Conservation (phyloP, 1,139 yeast genomes). For the Sugiyamaella sp. region DNA sequence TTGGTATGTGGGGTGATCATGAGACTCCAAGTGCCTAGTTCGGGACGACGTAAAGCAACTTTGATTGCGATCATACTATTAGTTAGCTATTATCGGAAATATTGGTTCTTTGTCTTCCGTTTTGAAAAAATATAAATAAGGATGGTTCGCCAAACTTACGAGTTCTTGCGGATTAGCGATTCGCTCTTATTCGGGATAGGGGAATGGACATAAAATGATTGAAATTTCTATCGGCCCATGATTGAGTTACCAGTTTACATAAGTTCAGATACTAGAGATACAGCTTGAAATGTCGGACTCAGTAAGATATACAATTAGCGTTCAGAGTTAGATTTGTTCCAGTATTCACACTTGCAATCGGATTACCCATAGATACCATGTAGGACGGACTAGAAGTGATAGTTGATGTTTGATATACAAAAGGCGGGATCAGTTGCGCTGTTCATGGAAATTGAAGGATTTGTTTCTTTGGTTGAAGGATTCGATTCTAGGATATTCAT, state of each 20-base stretch:
- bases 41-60: neutral
- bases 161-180: too few species aligned
- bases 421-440: neutral
- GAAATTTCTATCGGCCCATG: too few species aligned
- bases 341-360: neutral
- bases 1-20: constrained; percentile 5
- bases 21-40: neutral
- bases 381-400: neutral
- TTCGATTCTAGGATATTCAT: constrained; percentile 10
- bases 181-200: too few species aligned
- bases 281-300: too few species aligned
- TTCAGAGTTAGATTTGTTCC: neutral
- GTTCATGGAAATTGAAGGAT: constrained; percentile 1
- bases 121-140: neutral
- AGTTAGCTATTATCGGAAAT: neutral
- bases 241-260: too few species aligned
- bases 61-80: constrained; percentile 3
- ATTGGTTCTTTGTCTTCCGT: neutral
- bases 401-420: neutral
- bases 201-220: too few species aligned
- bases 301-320: neutral
- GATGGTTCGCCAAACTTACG: neutral
- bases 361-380: constrained; percentile 1
- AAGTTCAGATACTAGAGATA: too few species aligned
- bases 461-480: constrained; percentile 3